phyloP scores from a whole-genome alignment of 768 basidiomycete genomes.

The Mycena vitilis region DNA sequence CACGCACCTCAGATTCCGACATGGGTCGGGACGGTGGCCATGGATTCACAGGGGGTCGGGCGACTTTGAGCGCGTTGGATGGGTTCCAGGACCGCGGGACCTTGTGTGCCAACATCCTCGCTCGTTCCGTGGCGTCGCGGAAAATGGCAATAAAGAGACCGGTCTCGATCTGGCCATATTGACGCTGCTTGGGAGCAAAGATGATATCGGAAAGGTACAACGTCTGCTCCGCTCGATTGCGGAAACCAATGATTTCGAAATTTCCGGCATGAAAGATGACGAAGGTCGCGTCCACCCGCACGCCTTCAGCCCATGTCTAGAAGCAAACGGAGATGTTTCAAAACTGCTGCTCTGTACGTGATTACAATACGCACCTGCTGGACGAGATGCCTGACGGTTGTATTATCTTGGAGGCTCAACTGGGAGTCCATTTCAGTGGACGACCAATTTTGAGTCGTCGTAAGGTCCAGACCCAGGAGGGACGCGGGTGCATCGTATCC shows the following conservation, averaged over 20 bases:
- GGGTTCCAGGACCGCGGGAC: no score
- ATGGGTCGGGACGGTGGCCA: no score
- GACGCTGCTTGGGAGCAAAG: background rate
- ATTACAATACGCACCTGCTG: background rate
- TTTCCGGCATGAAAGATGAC: slow-evolving; percentile 36
- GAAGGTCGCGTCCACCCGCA: slow-evolving; percentile 35
- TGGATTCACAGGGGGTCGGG: no score
- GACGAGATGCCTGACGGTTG: background rate
- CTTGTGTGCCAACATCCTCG: background rate
- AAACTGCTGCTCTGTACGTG: no score
- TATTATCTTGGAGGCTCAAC: background rate
- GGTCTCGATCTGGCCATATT: background rate
- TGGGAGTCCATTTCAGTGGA: background rate
- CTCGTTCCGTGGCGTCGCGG: background rate
- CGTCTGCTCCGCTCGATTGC: background rate
- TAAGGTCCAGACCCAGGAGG: background rate
- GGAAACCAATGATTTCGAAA: slow-evolving; percentile 28
- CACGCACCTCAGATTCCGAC: no score
- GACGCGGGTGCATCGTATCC: background rate
- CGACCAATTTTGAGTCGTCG: background rate
- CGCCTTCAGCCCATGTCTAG: slow-evolving; percentile 34
- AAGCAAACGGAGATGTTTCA: background rate
- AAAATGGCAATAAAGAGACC: background rate
- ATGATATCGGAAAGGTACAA: background rate
- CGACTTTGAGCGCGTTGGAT: no score